phyloP scores from a whole-genome alignment of 2,329 filamentous ascomycete genomes.

The Fusarium nelsonii region DNA sequence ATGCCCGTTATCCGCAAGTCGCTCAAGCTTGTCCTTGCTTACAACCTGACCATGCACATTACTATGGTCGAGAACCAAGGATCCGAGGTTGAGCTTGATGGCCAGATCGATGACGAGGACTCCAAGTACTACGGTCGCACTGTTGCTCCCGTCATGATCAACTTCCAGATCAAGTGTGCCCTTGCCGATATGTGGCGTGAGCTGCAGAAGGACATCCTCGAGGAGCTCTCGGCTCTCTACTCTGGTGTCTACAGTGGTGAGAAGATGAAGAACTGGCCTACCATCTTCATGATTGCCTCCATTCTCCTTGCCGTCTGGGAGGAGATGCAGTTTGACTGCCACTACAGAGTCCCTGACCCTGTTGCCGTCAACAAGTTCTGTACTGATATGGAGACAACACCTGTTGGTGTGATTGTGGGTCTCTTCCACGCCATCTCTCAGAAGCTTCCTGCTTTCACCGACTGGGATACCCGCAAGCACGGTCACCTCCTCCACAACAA shows the following conservation, averaged over 20 bases:
- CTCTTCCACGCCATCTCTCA: conserved; percentile 98
- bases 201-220: conserved; percentile 93
- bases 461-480: conserved; percentile 94
- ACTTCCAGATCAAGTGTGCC: conserved; percentile 98
- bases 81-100: conserved; percentile 80
- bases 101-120: conserved; percentile 85
- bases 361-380: conserved; percentile 93
- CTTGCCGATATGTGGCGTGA: conserved; percentile 99
- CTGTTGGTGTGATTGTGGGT: conserved; percentile 95
- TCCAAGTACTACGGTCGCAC: conserved; percentile 92
- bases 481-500: conserved; percentile 93
- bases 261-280: conserved; percentile 98
- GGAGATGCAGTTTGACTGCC: conserved; percentile 98
- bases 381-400: conserved; percentile 94
- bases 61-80: conserved; percentile 93
- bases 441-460: conserved; percentile 90
- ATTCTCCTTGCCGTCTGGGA: conserved; percentile 97
- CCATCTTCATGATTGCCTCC: conserved; percentile 96
- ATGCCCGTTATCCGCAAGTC: conserved; percentile 93
- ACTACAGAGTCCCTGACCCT: conserved; percentile 91
- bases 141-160: conserved; percentile 97
- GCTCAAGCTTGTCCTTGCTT: conserved; percentile 92
- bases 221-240: conserved; percentile 92
- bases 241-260: conserved; percentile 98
- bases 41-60: conserved; percentile 94